A percentile compares a stretch with the other conserved stretches of the same genome.
Evolutionary conservation across 2,329 filamentous ascomycete genomes (phyloP).

Genomic region (Acrodontium crateriforme): DNA sequence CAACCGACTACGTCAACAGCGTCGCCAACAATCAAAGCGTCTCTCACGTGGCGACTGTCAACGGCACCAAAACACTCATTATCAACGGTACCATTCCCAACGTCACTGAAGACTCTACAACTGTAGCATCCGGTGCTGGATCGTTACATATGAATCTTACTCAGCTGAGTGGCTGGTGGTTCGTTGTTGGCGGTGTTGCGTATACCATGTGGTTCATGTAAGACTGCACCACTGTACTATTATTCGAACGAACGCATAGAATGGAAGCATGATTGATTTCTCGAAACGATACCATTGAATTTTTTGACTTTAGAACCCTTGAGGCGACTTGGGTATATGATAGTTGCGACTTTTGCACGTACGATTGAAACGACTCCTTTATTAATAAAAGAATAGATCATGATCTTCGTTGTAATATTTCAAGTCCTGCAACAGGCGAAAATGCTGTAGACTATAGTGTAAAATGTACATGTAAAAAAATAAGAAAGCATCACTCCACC

Average conservation of each 20-base stretch:
- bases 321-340: too few species aligned
- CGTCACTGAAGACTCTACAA: slow-evolving; percentile 18
- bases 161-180: slow-evolving; percentile 25
- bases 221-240: slow-evolving; percentile 1
- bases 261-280: too few species aligned
- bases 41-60: slow-evolving; percentile 47
- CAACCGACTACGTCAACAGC: slow-evolving; percentile 45
- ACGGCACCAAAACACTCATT: slow-evolving; percentile 46
- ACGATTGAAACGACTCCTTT: too few species aligned
- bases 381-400: too few species aligned
- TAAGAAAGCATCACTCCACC: slow-evolving; percentile 1
- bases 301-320: too few species aligned
- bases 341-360: too few species aligned
- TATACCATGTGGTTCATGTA: slow-evolving; percentile 22
- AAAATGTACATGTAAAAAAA: not conserved
- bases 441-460: not conserved
- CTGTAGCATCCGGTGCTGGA: slow-evolving; percentile 1
- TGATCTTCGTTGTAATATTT: not conserved
- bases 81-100: slow-evolving; percentile 60
- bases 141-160: slow-evolving; percentile 9
- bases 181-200: slow-evolving; percentile 24
- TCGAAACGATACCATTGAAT: not conserved
- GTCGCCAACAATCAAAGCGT: slow-evolving; percentile 47
- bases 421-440: not conserved
- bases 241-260: too few species aligned